Conservation (phyloP, 225 moss, liverwort and hornwort species). For the Neckera pumila region DNA sequence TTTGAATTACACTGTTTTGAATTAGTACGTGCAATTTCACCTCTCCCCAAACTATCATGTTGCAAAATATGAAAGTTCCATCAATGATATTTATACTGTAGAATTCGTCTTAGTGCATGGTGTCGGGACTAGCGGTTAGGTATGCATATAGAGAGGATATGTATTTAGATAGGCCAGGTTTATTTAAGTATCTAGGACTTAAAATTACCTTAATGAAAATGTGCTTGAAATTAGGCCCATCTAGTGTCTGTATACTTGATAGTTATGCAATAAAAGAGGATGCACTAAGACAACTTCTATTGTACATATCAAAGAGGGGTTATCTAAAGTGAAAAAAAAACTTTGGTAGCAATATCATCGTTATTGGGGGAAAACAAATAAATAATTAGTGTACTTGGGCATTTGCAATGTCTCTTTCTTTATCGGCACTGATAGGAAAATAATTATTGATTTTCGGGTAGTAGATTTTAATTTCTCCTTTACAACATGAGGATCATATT, state of each 20-base stretch:
- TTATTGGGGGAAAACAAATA: accelerated
- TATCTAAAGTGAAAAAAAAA: background rate
- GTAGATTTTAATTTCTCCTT: accelerated
- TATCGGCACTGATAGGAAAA: accelerated
- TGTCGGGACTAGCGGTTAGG: no score
- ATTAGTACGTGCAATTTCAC: accelerated
- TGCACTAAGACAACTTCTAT: no score
- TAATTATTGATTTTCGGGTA: background rate
- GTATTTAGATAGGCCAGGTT: no score
- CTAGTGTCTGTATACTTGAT: no score
- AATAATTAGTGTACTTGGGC: background rate
- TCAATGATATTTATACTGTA: background rate
- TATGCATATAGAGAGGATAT: no score
- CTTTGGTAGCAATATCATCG: accelerated
- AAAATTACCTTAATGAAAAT: no score
- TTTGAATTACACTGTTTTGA: background rate
- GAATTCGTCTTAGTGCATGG: no score
- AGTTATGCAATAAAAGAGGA: no score
- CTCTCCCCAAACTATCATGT: accelerated
- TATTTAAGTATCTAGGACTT: no score
- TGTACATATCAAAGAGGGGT: no score
- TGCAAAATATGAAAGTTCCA: background rate
- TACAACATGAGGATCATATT: accelerated
- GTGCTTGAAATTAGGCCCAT: no score
- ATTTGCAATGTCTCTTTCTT: background rate